These are phyloP conservation scores for Neoconidiobolus thromboides DNA, from an alignment of 371 early-diverging fungal genomes.

Conservation along the genomic window DNA sequence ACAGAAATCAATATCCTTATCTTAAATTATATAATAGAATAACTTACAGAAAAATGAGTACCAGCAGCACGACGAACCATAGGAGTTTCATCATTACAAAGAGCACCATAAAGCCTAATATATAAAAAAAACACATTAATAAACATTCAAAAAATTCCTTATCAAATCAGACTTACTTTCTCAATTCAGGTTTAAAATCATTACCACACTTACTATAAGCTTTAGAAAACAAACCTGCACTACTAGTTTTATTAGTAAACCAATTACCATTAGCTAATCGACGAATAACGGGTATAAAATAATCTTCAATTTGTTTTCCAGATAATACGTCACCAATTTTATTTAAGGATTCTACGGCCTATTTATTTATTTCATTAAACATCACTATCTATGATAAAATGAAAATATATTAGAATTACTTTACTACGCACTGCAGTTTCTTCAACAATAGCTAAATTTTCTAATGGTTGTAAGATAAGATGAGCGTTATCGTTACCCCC, in stretches of 20 bases:
- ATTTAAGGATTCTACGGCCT: slow-evolving; percentile 87
- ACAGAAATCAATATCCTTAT: background rate
- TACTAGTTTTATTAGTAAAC: slow-evolving; percentile 92
- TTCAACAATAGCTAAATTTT: slow-evolving; percentile 89
- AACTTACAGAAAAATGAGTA: slow-evolving; percentile 60
- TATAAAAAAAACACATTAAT: background rate
- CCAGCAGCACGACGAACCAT: slow-evolving; percentile 95
- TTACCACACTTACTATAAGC: slow-evolving; percentile 49
- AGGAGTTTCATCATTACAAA: slow-evolving; percentile 87
- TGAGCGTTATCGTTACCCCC: slow-evolving; percentile 77
- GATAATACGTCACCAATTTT: slow-evolving; percentile 52
- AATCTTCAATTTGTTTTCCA: slow-evolving; percentile 61
- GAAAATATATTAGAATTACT: slow-evolving; percentile 23
- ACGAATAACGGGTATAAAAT: slow-evolving; percentile 75
- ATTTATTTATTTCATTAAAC: background rate
- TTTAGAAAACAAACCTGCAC: slow-evolving; percentile 77
- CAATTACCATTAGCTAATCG: slow-evolving; percentile 85
- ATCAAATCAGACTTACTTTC: slow-evolving; percentile 25
- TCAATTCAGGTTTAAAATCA: slow-evolving; percentile 63
- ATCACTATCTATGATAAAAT: background rate
- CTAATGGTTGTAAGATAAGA: slow-evolving; percentile 72
- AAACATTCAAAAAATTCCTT: background rate
- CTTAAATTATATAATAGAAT: background rate
- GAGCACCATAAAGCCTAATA: slow-evolving; percentile 36
- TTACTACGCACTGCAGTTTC: slow-evolving; percentile 93